phyloP scores from a whole-genome alignment of 2,329 filamentous ascomycete genomes.

The Pseudocercospora pini-densiflorae region DNA sequence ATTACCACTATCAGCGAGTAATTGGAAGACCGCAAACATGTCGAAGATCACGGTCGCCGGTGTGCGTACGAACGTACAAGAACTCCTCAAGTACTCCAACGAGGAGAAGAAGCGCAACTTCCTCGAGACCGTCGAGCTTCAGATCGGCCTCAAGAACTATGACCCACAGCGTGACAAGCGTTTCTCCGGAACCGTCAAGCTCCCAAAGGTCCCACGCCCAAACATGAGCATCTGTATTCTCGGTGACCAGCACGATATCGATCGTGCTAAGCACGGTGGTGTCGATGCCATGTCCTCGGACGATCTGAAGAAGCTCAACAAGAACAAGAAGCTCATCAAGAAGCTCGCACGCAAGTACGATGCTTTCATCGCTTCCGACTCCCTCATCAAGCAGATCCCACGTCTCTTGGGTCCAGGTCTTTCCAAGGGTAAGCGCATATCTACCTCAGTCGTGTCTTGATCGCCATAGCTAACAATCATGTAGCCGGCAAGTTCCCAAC shows the following conservation, averaged over 20 bases:
- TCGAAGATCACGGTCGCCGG: conserved; percentile 88
- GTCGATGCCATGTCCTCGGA: conserved; percentile 98
- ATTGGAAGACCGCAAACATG: conserved; percentile 64
- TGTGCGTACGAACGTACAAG: conserved; percentile 92
- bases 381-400: conserved; percentile 99
- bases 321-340: conserved; percentile 99
- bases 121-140: conserved; percentile 68
- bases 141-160: conserved; percentile 96
- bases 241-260: conserved; percentile 97
- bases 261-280: conserved; percentile 99
- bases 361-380: conserved; percentile 96
- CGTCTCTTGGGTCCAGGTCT: conserved; percentile 99
- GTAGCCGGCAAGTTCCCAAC: conserved; percentile 99
- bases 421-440: conserved; percentile 74
- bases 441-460: not conserved
- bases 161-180: conserved; percentile 99
- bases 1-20: conserved; percentile 37
- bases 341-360: conserved; percentile 99
- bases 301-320: conserved; percentile 99
- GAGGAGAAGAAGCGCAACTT: conserved; percentile 50
- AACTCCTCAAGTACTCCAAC: conserved; percentile 86
- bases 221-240: conserved; percentile 90
- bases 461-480: conserved; percentile 35
- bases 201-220: conserved; percentile 88
- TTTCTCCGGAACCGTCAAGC: conserved; percentile 99